A percentile compares a stretch with the other conserved stretches of the same genome.
phyloP scores from a whole-genome alignment of 495 filamentous ascomycete species.

The Neurospora sp. region DNA sequence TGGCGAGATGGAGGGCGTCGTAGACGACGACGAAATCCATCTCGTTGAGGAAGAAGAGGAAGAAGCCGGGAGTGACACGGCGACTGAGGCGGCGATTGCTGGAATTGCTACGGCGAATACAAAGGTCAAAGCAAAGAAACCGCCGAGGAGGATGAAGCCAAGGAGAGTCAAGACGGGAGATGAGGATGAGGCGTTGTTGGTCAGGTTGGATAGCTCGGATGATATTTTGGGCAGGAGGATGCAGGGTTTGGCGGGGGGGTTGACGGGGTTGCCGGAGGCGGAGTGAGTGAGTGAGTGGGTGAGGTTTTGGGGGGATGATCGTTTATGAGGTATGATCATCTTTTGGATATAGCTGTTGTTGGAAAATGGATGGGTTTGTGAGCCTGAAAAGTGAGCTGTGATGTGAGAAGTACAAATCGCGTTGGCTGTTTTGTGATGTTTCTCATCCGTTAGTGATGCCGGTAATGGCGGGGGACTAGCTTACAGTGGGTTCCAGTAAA shows the following conservation, averaged over 20 bases:
- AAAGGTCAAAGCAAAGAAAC: conserved; percentile 16
- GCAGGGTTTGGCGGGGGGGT: conserved; percentile 67
- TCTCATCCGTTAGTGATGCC: neutral
- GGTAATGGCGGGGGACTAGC: too few species aligned
- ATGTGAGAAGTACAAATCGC: neutral
- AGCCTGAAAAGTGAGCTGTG: neutral
- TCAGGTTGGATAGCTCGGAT: conserved; percentile 71
- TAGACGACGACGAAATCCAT: neutral
- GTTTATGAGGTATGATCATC: neutral
- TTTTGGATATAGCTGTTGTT: neutral
- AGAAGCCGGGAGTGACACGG: conserved; percentile 2
- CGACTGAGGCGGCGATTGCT: neutral
- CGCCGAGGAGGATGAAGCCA: conserved; percentile 15
- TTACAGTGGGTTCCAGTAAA: neutral
- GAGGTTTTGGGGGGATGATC: neutral
- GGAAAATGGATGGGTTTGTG: neutral
- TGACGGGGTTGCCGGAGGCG: conserved; percentile 56
- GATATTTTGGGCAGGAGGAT: conserved; percentile 78
- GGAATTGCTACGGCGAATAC: conserved; percentile 14
- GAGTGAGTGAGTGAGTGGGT: conserved; percentile 15
- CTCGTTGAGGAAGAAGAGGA: neutral
- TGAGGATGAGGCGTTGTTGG: conserved; percentile 47
- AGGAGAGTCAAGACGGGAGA: conserved; percentile 24
- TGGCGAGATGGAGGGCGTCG: neutral
- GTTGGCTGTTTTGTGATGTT: neutral